A percentile compares a stretch with the other conserved stretches of the same genome.
phyloP scores from a whole-genome alignment of 208 protist genomes.

The Acanthamoeba lenticulata region DNA sequence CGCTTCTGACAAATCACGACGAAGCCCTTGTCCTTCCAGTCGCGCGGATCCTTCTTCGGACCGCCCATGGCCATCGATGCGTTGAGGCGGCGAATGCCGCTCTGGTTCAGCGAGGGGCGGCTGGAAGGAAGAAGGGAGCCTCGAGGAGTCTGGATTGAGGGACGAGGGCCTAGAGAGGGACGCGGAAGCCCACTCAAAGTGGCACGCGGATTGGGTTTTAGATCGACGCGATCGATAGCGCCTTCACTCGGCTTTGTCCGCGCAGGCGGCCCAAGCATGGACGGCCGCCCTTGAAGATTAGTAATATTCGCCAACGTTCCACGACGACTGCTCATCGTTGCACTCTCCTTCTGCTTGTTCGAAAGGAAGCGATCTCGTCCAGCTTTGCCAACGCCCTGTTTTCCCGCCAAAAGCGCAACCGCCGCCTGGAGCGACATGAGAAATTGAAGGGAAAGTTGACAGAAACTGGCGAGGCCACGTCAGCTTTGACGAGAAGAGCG shows the following conservation, averaged over 20 bases:
- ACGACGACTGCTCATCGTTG: not conserved
- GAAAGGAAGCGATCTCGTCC: no score
- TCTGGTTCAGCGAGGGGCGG: not conserved
- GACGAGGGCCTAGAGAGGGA: not conserved
- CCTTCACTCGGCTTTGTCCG: not conserved
- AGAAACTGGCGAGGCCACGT: no score
- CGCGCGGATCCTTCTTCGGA: not conserved
- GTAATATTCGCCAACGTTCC: not conserved
- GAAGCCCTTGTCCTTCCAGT: constrained; percentile 6
- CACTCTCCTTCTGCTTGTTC: no score
- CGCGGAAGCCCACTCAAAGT: not conserved
- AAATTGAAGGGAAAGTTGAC: no score
- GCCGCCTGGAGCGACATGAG: no score
- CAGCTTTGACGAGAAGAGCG: no score
- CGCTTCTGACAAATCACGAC: not conserved
- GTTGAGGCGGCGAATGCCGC: not conserved
- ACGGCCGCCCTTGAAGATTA: not conserved
- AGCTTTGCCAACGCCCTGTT: no score
- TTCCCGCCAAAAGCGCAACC: no score
- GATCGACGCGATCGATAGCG: not conserved
- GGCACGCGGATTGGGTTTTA: not conserved
- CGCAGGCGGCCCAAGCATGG: not conserved
- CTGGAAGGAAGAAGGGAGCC: not conserved
- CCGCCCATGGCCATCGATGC: not conserved
- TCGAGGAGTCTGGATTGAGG: not conserved